Evolutionary conservation across 208 protist genomes (phyloP), one percentile per base, ranked within the genome.

Genomic region (Wallacemonas rigidus): DNA sequence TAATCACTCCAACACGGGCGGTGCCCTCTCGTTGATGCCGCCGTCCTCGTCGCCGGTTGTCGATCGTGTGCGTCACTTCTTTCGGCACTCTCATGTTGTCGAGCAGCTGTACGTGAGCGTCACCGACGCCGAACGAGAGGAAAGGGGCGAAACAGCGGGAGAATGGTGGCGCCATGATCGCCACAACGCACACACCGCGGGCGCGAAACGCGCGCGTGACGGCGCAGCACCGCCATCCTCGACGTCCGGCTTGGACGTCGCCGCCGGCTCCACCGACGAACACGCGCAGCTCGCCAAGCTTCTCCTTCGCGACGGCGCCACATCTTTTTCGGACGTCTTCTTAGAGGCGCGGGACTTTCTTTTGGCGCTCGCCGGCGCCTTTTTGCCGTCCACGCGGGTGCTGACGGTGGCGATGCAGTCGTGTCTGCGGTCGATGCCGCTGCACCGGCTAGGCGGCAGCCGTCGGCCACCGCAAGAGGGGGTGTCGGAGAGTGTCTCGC

Each of bases 311-410:
- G 58, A 71, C 9, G 72, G 69, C 8, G 78, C 72, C 8, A 51
- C 71, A 12, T 76, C 82, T 36, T 74, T 68, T 40, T 76, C 75
- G 51, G 75, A 86, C 44, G 60, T 76, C 12, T 67, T 76, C 39
- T 64, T 87, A 11, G 79, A 80, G 43, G 68, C 72, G 55, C 61
- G 72, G 17, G 82, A 87, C 67, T 67, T 72, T 9, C 45, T 80
- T 36, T 39, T 81, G 8, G 50, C 75, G 39, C 2, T 83, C n/a
- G 68, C 72, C 26, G 78, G 82, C 61, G 74, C 61, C 47, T 63
- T 83, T n/a, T 41, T 87, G 15, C 82, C 82, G 38, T 68, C 70
- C 2, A 56, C 65, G 53, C 65, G 50, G 26, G 48, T 56, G 41
- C 12, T 15, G 51, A 54, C 15, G 51, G 48, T 56, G 51, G 48